A percentile compares a stretch with the other conserved stretches of the same genome.
Conservation (phyloP, 371 early-diverging fungal genomes). For the Rhizopus arrhizus region DNA sequence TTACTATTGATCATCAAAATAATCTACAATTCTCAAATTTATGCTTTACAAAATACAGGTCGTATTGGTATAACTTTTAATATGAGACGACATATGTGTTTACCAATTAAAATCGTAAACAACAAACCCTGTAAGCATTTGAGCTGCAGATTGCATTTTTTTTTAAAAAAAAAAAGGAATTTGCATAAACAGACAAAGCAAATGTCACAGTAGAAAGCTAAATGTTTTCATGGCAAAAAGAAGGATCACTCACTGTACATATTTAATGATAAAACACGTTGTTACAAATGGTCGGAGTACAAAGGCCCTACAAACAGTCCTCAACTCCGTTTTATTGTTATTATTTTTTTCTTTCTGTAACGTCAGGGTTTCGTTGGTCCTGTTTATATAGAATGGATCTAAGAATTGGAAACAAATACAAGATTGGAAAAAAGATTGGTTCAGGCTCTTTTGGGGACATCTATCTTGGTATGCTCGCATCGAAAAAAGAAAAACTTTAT, state of each 20-base stretch:
- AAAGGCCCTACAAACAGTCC: not conserved
- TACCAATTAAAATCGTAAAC: no score
- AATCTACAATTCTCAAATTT: no score
- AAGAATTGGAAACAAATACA: constrained; percentile 90
- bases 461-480: constrained; percentile 77
- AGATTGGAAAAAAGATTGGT: constrained; percentile 96
- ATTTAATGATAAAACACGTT: not conserved
- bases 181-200: no score
- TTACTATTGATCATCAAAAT: no score
- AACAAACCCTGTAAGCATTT: not conserved
- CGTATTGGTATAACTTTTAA: no score
- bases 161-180: no score
- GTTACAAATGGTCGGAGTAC: not conserved
- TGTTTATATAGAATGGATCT: constrained; percentile 42
- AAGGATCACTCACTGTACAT: no score
- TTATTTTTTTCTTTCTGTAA: not conserved
- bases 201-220: no score
- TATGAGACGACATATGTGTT: no score
- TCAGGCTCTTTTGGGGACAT: constrained; percentile 99
- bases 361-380: constrained; percentile 1
- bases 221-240: no score
- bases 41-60: no score
- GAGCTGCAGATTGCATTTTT: not conserved
- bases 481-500: not conserved
- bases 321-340: not conserved